Evolutionary conservation across 1,284 basidiomycete genomes (phyloP), one percentile per base, ranked within the genome.

Genomic region (Stereum hirsutum): DNA sequence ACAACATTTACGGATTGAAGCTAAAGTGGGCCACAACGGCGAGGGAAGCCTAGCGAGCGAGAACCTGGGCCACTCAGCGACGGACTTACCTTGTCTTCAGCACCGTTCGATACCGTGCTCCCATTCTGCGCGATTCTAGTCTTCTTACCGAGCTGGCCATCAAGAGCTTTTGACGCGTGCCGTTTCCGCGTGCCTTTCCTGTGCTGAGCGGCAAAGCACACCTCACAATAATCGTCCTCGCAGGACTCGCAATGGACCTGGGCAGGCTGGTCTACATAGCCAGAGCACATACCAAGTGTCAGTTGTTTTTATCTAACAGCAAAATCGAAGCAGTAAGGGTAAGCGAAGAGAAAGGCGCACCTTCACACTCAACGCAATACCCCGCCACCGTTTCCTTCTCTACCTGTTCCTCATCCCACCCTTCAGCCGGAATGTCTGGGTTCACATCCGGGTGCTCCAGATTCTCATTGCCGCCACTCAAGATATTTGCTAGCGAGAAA

Each of bases 351-450:
- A n/a, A n/a, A n/a, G n/a, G n/a, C 70, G 50, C 46, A 87, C 86
- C 86, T 75, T 89, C 86, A 56, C 86, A 89, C 58, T 89, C 86
- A 42, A 88, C 61, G 51, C 86, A 89, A 54, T 69, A 85, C 0
- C 85, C 86, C 44, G 85, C 78, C 6, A 66, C 62, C 5, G 65
- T 63, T 10, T 69, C 66, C 30, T 59, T 64, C 44, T 71, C 68
- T 1, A 49, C 56, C 3, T 64, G 62, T 54, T 82, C 81, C 51
- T 86, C 80, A 46, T 86, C 81, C 78, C 76, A 81, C 7, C 76
- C 77, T 30, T 65, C 67, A 17, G 66, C 63, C 6, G 63, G 57
- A 23, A 57, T 52, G 34, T 63, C 63, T 42, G 55, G 53, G 14
- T 63, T 64, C 33, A 58, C 60, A 25, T 57, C 62, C 2, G 69